Evolutionary conservation across 805 yeast genomes (phyloP).

Genomic region (Zygosaccharomyces pseudorouxii): DNA sequence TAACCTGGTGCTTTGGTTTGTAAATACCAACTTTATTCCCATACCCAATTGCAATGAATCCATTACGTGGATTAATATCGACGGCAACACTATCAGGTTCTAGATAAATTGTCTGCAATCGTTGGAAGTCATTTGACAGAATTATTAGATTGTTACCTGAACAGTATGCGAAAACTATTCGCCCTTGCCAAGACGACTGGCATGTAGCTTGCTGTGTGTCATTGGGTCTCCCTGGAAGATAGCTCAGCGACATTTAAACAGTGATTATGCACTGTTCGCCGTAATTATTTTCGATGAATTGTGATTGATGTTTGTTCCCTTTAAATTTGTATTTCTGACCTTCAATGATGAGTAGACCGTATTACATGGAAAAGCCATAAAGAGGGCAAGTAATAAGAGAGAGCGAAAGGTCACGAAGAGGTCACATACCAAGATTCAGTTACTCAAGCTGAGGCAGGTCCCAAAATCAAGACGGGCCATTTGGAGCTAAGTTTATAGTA

Average conservation of each 20-base stretch:
- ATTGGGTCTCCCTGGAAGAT: conserved; percentile 85
- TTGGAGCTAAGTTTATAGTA: background rate
- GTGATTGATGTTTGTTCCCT: background rate
- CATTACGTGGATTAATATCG: conserved; percentile 57
- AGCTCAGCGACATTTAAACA: conserved; percentile 52
- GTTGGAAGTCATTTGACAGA: conserved; percentile 45
- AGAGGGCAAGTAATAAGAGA: background rate
- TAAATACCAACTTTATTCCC: conserved; percentile 44
- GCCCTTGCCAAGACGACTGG: conserved; percentile 61
- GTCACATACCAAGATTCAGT: background rate
- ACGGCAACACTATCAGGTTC: conserved; percentile 62
- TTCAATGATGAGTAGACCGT: background rate
- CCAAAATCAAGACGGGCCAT: background rate
- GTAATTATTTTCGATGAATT: background rate
- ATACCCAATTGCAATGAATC: conserved; percentile 54
- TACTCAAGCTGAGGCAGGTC: too few relatives aligned
- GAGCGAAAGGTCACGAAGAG: background rate
- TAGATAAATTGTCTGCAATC: conserved; percentile 74
- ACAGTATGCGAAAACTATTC: conserved; percentile 64
- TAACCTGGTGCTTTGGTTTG: conserved; percentile 51
- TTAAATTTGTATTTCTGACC: background rate
- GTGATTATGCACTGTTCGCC: background rate
- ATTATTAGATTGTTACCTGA: conserved; percentile 85
- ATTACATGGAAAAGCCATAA: background rate
- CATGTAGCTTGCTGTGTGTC: conserved; percentile 49